These are phyloP conservation scores for Paulownia fortunei DNA, from an alignment of 257 asterid species.

Conservation along the genomic window DNA sequence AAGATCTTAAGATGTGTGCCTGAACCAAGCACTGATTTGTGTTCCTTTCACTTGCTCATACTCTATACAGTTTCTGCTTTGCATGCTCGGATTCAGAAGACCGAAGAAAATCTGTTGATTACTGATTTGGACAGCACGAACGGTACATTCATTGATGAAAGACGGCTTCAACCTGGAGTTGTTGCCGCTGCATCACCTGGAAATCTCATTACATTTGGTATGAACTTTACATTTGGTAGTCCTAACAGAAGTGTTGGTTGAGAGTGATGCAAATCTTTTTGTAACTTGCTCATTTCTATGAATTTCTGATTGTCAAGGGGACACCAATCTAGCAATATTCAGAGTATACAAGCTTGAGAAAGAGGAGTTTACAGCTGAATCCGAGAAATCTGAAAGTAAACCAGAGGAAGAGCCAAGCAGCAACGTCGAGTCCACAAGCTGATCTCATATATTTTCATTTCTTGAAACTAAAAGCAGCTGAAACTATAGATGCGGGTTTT, in stretches of 20 bases:
- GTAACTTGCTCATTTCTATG: not conserved
- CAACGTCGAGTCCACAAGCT: slow-evolving; percentile 22
- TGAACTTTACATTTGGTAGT: too few species aligned
- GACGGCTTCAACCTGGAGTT: slow-evolving; percentile 65
- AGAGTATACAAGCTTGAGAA: slow-evolving; percentile 54
- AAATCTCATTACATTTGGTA: slow-evolving; percentile 64
- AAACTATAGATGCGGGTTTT: not conserved
- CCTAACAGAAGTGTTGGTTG: too few species aligned
- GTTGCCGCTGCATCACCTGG: slow-evolving; percentile 60
- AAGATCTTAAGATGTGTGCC: too few species aligned
- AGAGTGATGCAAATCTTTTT: too few species aligned
- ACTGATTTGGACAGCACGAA: slow-evolving; percentile 79
- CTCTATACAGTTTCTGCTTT: slow-evolving; percentile 65
- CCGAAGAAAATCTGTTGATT: slow-evolving; percentile 53
- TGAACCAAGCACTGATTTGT: too few species aligned
- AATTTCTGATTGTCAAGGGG: slow-evolving; percentile 46
- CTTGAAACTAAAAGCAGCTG: too few species aligned
- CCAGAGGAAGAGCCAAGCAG: slow-evolving; percentile 24
- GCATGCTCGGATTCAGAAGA: slow-evolving; percentile 65
- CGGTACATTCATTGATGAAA: slow-evolving; percentile 70
- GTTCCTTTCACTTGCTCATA: too few species aligned
- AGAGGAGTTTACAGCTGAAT: slow-evolving; percentile 27
- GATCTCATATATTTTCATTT: not conserved
- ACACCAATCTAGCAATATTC: slow-evolving; percentile 61
- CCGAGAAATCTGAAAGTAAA: slow-evolving; percentile 29